Conservation (phyloP, 2,329 filamentous ascomycete genomes). For the Madurella mycetomatis region DNA sequence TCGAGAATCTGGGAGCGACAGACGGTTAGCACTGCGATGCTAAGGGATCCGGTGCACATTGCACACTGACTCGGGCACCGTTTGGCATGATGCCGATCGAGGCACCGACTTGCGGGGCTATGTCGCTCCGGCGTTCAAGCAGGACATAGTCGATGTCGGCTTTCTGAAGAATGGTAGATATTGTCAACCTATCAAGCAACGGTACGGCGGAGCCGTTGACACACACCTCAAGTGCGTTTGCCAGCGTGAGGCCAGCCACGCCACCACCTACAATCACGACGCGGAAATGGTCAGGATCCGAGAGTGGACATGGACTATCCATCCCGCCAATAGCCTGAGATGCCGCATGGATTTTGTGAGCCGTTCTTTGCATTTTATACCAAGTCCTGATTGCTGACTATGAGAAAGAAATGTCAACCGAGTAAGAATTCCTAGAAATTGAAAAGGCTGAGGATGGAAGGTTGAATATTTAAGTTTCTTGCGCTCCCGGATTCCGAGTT, state of each 20-base stretch:
- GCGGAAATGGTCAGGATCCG: constrained; percentile 13
- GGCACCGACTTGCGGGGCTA: constrained; percentile 31
- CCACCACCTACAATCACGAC: constrained; percentile 31
- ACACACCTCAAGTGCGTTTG: constrained; percentile 28
- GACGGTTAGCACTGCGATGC: no score
- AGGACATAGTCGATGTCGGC: constrained; percentile 37
- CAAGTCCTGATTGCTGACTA: no score
- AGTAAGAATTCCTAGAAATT: no score
- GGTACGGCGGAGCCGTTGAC: background rate
- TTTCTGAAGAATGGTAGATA: constrained; percentile 6
- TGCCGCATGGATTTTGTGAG: background rate
- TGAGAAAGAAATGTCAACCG: no score
- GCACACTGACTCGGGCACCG: constrained; percentile 21
- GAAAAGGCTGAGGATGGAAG: background rate
- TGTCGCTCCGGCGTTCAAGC: constrained; percentile 31
- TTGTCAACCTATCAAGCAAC: background rate
- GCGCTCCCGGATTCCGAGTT: no score
- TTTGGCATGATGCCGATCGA: constrained; percentile 30
- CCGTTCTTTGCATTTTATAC: no score
- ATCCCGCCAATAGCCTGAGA: background rate
- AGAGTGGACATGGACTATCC: background rate
- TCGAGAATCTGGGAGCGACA: constrained; percentile 21
- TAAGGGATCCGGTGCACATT: background rate
- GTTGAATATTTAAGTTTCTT: no score
- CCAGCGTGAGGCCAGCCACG: constrained; percentile 29